Evolutionary conservation across 2,329 filamentous ascomycete genomes (phyloP), one percentile per base, ranked within the genome.

Genomic region (Fusarium dlaminii): DNA sequence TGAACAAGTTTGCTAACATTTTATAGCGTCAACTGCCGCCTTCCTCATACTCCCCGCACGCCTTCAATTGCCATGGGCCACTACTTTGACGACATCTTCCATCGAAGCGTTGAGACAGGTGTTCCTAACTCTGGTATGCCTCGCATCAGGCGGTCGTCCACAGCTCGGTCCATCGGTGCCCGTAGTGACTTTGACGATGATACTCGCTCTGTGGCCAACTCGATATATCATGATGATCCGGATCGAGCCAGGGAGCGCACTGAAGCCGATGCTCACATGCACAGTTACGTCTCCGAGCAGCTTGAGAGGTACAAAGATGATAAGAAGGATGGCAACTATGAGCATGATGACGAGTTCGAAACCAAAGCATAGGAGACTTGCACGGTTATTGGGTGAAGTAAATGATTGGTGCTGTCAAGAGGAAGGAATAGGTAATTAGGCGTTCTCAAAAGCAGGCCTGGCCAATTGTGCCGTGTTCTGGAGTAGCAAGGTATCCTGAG

Each of bases 71-170:
- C 92, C 45, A 96, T 97, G 83, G 89, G 93, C 13, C 95, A 98
- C 82, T 98, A 98, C 86, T 98, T 98, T 80, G 96, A 98, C 79
- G 96, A 98, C 79, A 90, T 95, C 68, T 93, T 97, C 82, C 82
- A 83, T 57, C 84, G 85, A n/a, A 82, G 72, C 32, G 76, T 82
- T 32, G 79, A 81, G 43, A 75, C 85, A 78, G 75, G 83, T 57
- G 66, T 80, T 66, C 78, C 84, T 72, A 78, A 83, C 74, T 75
- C 82, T 8, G 81, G 79, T 30, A 87, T 85, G 74, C 88, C 87
- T 27, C 85, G 86, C 24, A 86, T 96, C 76, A 92, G 94, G 42
- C 91, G 94, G 63, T 95, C 93, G 9, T 96, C 94, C 9, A 95
- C 94, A 1, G 90, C 90, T 48, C 91, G 96, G 45, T 97, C 94